These are phyloP conservation scores for Remersonia thermophila DNA, from an alignment of 2,329 filamentous ascomycete species.

Conservation along the genomic window DNA sequence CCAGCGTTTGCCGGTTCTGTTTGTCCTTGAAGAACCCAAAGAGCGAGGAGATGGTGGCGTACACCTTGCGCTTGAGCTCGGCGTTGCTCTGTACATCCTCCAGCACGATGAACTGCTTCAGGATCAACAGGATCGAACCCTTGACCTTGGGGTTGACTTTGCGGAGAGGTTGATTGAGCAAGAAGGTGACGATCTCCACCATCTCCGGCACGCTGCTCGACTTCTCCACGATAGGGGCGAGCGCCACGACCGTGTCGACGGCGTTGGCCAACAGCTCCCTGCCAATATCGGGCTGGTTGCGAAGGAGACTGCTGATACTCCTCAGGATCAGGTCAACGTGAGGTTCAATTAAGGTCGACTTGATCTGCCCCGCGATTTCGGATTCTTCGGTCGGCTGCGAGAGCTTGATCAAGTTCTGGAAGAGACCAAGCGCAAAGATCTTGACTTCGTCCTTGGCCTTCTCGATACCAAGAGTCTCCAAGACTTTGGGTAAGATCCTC, in stretches of 20 bases:
- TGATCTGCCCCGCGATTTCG: conserved; percentile 45
- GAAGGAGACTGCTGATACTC: conserved; percentile 55
- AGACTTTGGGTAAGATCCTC: conserved; percentile 56
- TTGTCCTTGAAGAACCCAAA: conserved; percentile 87
- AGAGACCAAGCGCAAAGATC: conserved; percentile 63
- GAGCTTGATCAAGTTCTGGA: conserved; percentile 55
- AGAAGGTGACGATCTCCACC: conserved; percentile 65
- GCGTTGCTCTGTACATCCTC: conserved; percentile 43
- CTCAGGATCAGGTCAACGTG: conserved; percentile 50
- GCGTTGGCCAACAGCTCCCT: conserved; percentile 68
- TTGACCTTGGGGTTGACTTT: conserved; percentile 76
- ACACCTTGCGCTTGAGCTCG: conserved; percentile 52
- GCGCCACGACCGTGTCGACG: conserved; percentile 64
- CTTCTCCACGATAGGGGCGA: conserved; percentile 58
- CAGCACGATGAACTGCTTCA: conserved; percentile 67
- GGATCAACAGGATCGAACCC: conserved; percentile 62
- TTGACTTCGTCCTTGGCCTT: conserved; percentile 70
- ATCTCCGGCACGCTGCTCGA: conserved; percentile 62
- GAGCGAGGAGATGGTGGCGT: conserved; percentile 62
- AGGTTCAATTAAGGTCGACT: conserved; percentile 41
- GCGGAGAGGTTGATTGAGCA: conserved; percentile 74
- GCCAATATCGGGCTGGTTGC: conserved; percentile 43
- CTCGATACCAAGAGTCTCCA: conserved; percentile 57
- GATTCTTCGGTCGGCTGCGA: conserved; percentile 44
- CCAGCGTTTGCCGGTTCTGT: conserved; percentile 60